Conservation (phyloP, 371 early-diverging fungal species). For the Quaeritorhiza haematococci region DNA sequence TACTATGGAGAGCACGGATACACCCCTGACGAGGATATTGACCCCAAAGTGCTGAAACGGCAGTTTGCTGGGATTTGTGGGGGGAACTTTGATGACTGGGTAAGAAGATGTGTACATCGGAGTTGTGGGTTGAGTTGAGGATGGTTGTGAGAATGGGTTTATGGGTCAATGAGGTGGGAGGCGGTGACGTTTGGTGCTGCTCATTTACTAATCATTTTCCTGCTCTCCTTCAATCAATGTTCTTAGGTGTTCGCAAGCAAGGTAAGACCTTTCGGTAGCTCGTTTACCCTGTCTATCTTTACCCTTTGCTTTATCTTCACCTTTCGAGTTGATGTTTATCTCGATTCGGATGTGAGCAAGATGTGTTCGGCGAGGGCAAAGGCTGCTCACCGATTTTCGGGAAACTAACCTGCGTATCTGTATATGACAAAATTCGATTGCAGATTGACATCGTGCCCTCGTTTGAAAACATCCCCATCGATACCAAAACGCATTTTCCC, state of each 20-base stretch:
- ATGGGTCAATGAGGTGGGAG: conserved; percentile 9
- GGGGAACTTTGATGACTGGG: conserved; percentile 70
- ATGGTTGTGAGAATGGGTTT: neutral
- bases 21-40: conserved; percentile 55
- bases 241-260: too few species aligned
- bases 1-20: conserved; percentile 76
- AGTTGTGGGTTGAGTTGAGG: neutral
- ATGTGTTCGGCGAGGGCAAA: conserved; percentile 23
- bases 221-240: conserved; percentile 1
- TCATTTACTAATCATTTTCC: neutral
- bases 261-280: too few species aligned
- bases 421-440: too few species aligned
- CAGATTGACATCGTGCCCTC: too few species aligned
- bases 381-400: too few species aligned
- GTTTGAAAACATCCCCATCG: too few species aligned
- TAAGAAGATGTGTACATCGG: conserved; percentile 14
- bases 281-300: too few species aligned
- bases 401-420: too few species aligned
- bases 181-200: neutral
- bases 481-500: conserved; percentile 13
- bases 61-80: conserved; percentile 78
- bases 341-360: conserved; percentile 65
- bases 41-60: conserved; percentile 47
- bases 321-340: too few species aligned
- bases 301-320: too few species aligned